Evolutionary conservation across 2,329 filamentous ascomycete species (phyloP), one percentile per base, ranked within the genome.

Genomic region (Byssoonygena ceratinophila): DNA sequence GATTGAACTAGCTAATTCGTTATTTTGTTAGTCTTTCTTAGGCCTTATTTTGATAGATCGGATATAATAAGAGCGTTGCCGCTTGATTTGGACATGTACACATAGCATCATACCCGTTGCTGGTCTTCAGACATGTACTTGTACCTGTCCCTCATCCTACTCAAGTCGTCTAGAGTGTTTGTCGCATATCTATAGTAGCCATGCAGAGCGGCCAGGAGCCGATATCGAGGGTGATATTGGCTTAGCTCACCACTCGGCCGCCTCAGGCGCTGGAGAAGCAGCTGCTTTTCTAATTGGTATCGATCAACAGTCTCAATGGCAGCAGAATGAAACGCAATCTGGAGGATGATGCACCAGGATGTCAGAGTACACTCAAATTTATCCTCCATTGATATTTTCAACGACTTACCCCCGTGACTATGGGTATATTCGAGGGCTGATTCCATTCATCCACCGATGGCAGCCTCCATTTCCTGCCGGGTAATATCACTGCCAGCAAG

Each of bases 1-100:
- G 76, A 74, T 56, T 82, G 78, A 1, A 84, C 72, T 1, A 77
- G 22, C 72, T 76, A 46, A 31, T 22, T n/a, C 11, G 39, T 14
- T 4, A n/a, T 29, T 18, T 12, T 31, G 41, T 36, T 9, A 36
- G 29, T 37, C 12, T 18, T 14, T 4, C 4, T 18, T 4, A 4
- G 32, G 32, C 12, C 32, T 34, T 34, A 34, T 7, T 34, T 34
- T 14, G 12, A 7, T 14, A n/a, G 14, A 5, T 23, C 11, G 31
- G 11, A 18, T 36, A n/a, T 39, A n/a, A 7, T 2, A 39, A 22
- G 20, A 11, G 6, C 36, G 6, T 20, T 25, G 32, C 22, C 3
- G 20, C 22, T 16, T 12, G 34, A 27, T 8, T 2, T 9, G 1
- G 25, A 6, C 18, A n/a, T 11, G 25, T 50, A 6, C 9, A 23